phyloP scores from a whole-genome alignment of 75 land plant genomes.

The Pinus taeda region DNA sequence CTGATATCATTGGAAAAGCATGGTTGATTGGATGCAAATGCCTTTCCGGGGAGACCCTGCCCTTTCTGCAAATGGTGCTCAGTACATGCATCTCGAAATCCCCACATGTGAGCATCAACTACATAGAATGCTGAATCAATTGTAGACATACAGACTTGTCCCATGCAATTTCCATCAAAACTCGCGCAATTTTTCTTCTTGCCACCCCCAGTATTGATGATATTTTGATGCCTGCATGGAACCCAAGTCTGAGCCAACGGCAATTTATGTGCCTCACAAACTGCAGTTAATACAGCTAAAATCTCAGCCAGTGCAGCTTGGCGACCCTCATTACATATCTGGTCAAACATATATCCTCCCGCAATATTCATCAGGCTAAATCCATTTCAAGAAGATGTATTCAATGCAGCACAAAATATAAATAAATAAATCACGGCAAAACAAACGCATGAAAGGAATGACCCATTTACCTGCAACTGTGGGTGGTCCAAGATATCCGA shows the following conservation, averaged over 20 bases:
- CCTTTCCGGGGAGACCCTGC: conserved; percentile 82
- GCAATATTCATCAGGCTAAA: neutral
- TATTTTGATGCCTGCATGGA: conserved; percentile 53
- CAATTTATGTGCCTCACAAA: conserved; percentile 74
- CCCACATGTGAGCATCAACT: conserved; percentile 60
- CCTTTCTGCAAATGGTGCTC: conserved; percentile 81
- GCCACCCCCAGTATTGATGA: conserved; percentile 43
- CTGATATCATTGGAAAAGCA: conserved; percentile 55
- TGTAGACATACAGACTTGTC: conserved; percentile 61
- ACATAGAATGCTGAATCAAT: conserved; percentile 64
- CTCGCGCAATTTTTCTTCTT: conserved; percentile 37
- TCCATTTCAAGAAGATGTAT: conserved; percentile 5
- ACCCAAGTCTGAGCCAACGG: conserved; percentile 97
- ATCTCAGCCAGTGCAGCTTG: conserved; percentile 85
- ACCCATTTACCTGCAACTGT: conserved; percentile 37
- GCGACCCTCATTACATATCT: conserved; percentile 76
- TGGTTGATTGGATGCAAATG: conserved; percentile 51
- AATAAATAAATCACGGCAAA: neutral
- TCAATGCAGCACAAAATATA: neutral
- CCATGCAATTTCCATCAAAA: conserved; percentile 54
- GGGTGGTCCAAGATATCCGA: conserved; percentile 55
- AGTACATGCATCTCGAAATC: conserved; percentile 78
- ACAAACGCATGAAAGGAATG: neutral
- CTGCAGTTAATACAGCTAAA: conserved; percentile 60
- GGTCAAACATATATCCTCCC: conserved; percentile 15